Evolutionary conservation across 768 basidiomycete species (phyloP).

Genomic region (Plicaturopsis crispa): DNA sequence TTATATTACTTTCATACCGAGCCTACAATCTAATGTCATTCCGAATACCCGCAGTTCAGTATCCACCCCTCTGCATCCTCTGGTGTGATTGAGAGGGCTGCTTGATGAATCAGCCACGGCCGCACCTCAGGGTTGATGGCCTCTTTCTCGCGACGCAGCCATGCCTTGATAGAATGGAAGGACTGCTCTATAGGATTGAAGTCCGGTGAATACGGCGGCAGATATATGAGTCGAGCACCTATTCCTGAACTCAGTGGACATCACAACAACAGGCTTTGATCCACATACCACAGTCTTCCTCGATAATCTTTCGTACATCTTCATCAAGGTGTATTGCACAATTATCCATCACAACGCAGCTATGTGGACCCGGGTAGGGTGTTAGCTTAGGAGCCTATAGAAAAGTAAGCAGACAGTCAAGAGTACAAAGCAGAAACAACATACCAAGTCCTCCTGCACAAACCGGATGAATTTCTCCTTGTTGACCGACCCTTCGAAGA

Average conservation of each 20-base stretch:
- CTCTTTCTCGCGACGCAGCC: constrained; percentile 19
- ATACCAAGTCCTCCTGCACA: constrained; percentile 8
- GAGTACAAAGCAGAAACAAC: constrained; percentile 1
- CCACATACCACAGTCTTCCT: neutral
- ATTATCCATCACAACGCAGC: constrained; percentile 21
- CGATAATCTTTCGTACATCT: constrained; percentile 11
- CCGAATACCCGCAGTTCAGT: constrained; percentile 15
- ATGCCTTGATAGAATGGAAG: constrained; percentile 23
- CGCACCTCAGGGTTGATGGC: constrained; percentile 7
- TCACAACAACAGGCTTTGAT: neutral
- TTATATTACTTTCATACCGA: too few species aligned
- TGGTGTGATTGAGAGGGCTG: constrained; percentile 9
- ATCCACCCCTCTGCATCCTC: constrained; percentile 16
- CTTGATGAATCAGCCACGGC: constrained; percentile 17
- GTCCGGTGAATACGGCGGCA: constrained; percentile 21
- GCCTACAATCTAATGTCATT: too few species aligned
- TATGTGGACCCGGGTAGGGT: constrained; percentile 15
- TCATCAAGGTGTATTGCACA: constrained; percentile 19
- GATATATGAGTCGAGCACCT: constrained; percentile 13
- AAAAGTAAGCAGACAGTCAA: neutral
- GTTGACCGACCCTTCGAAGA: constrained; percentile 13
- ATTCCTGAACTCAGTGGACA: neutral
- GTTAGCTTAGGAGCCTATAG: constrained; percentile 8
- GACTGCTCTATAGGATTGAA: constrained; percentile 21
- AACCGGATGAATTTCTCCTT: constrained; percentile 13